phyloP scores from a whole-genome alignment of 1,139 yeast genomes.

The Lodderomyces theae region DNA sequence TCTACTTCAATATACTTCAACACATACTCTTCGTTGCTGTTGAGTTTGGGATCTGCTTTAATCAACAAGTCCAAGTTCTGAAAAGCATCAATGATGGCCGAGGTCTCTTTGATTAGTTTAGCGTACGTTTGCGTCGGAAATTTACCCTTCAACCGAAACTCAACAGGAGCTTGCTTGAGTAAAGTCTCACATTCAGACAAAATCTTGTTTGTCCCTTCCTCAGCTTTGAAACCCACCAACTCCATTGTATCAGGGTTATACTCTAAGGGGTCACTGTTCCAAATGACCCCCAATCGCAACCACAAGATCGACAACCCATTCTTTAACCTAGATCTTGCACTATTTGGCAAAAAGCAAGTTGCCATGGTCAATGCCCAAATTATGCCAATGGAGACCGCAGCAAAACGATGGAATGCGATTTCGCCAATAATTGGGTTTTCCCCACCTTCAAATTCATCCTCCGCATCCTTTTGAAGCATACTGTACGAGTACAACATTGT shows the following conservation, averaged over 20 bases:
- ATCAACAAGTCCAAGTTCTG: conserved; percentile 71
- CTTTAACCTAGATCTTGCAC: conserved; percentile 69
- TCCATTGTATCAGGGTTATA: conserved; percentile 22
- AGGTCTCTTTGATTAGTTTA: conserved; percentile 53
- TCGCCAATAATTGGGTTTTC: conserved; percentile 67
- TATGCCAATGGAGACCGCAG: conserved; percentile 71
- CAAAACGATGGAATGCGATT: conserved; percentile 75
- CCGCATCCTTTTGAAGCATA: conserved; percentile 56
- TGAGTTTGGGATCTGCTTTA: conserved; percentile 56
- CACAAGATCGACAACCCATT: conserved; percentile 66
- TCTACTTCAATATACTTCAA: conserved; percentile 56
- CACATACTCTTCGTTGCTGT: conserved; percentile 53
- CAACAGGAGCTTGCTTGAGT: conserved; percentile 72
- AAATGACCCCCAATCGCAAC: conserved; percentile 77
- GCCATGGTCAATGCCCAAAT: conserved; percentile 74
- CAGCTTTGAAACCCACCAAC: conserved; percentile 53
- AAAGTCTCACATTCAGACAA: conserved; percentile 60
- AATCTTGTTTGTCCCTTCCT: conserved; percentile 52
- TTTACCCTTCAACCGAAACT: conserved; percentile 69
- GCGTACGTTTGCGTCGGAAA: conserved; percentile 58
- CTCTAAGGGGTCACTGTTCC: conserved; percentile 59
- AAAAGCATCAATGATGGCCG: conserved; percentile 68
- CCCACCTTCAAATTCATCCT: conserved; percentile 70
- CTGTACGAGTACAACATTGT: conserved; percentile 78
- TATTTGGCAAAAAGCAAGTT: conserved; percentile 64